Conservation (phyloP, 1,284 basidiomycete genomes). For the Amylostereum areolatum region DNA sequence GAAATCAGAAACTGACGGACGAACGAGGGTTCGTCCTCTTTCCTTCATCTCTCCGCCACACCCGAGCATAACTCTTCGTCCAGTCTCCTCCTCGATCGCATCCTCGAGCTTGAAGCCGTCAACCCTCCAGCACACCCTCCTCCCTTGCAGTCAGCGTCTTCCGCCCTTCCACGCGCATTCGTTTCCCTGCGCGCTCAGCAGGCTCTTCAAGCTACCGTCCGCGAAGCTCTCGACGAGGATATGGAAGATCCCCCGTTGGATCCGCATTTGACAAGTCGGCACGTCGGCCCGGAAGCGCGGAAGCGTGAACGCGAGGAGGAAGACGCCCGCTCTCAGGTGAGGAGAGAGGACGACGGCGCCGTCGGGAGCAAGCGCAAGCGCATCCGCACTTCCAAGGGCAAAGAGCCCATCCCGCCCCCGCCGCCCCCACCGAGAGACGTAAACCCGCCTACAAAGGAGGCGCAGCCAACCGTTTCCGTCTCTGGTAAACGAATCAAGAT, state of each 20-base stretch:
- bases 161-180: constrained; percentile 42
- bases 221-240: constrained; percentile 41
- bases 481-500: constrained; percentile 35
- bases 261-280: constrained; percentile 39
- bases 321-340: constrained; percentile 30
- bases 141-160: constrained; percentile 15
- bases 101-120: constrained; percentile 49
- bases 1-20: constrained; percentile 49
- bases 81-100: constrained; percentile 52
- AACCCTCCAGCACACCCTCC: constrained; percentile 15
- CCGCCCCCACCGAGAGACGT: too few relatives aligned
- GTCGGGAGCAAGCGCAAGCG: constrained; percentile 10
- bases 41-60: constrained; percentile 9
- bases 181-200: constrained; percentile 29
- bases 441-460: constrained; percentile 9
- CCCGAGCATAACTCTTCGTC: constrained; percentile 1
- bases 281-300: constrained; percentile 37
- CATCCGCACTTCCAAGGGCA: constrained; percentile 25
- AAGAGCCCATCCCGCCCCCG: constrained; percentile 25
- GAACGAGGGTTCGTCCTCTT: constrained; percentile 48
- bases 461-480: constrained; percentile 11
- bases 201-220: constrained; percentile 37
- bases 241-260: constrained; percentile 39
- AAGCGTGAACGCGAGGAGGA: constrained; percentile 42
- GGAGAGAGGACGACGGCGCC: constrained; percentile 19